Evolutionary conservation across 352 stramenopile species (phyloP), one percentile per base, ranked within the genome.

Genomic region (Elongisporangium prolatum): DNA sequence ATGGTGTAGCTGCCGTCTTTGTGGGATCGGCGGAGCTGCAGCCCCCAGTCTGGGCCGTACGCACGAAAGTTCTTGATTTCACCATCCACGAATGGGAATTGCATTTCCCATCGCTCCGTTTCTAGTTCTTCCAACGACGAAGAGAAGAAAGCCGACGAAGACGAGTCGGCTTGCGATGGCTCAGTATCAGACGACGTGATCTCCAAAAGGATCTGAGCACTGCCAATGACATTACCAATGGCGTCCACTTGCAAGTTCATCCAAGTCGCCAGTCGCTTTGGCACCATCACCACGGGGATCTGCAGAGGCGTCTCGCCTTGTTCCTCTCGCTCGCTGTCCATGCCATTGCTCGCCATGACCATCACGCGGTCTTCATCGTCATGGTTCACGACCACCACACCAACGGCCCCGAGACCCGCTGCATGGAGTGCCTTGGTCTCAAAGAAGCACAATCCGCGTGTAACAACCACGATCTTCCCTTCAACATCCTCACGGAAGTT

Each of bases 361-460:
- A 93, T 91, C 37, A 95, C 72, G 13, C 66, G 65, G 50, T 90
- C 69, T 1, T 77, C 69, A 18, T 86, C 68, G 21, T 88, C 77
- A 21, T 77, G 77, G 60, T 91, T 93, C 18, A 84, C 63, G 22
- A 93, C 64, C 44, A 93, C 75, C 14, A 90, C 65, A 48, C 74
- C 84, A 0, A 67, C 61, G 5, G 81, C 81, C 0, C 80, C 81
- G 13, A 65, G 73, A 6, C 63, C 61, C 2, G 57, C 67, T 2
- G 72, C 79, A 62, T 91, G 81, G 14, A 68, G 69, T 11, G 76
- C 84, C 63, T 93, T 93, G 50, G 48, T 77, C 70, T 91, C 84
- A 47, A 91, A 91, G 59, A 77, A 90, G 59, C 84, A 93, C 50
- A 73, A 61, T 17, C 84, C 84, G 50, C 81, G 67, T 20, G 69